Evolutionary conservation across 1,284 basidiomycete species (phyloP), one percentile per base, ranked within the genome.

Genomic region (Leccinum fallax): DNA sequence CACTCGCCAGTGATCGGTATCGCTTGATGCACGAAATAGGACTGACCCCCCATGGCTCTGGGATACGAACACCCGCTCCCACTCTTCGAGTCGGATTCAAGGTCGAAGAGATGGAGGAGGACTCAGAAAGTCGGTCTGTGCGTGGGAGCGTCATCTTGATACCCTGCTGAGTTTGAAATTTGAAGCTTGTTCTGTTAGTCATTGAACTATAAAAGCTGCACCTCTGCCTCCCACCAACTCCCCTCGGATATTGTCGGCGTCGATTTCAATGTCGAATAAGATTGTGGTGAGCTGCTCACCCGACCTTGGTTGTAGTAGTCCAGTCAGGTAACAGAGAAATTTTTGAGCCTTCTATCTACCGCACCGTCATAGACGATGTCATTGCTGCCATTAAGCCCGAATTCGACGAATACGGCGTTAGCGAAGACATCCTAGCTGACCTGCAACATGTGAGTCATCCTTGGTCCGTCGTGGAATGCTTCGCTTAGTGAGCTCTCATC

Each of bases 401-500:
- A 78, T 99, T 98, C 79, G 96, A 98, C 75, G 95, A 97, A 77
- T 96, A 94, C 75, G 97, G 96, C 60, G 93, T 99, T 66, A 85
- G 90, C 73, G 94, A 98, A 76, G 93, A 95, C 40, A 90, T 98
- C 59, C 81, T 98, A 59, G 88, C 89, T 68, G 90, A 94, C 62
- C 80, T 99, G 60, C 94, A 97, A 79, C 83, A 86, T 66, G 94
- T 96, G 80, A 83, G 92, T 84, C 24, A 48, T 61, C 57, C 21
- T 60, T 56, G 58, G 61, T 63, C 34, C 38, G 15, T 60, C 9
- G 34, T 65, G 21, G 21, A 60, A 53, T 21, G 57, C 4, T 60
- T 53, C 21, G 53, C 61, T 58, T 43, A 58, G 26, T 52, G 48
- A 56, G 49, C 65, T 76, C 16, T 16, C 57, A 46, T 61, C 66